phyloP scores from a whole-genome alignment of 2,329 filamentous ascomycete genomes.

The Cercospora sesami region DNA sequence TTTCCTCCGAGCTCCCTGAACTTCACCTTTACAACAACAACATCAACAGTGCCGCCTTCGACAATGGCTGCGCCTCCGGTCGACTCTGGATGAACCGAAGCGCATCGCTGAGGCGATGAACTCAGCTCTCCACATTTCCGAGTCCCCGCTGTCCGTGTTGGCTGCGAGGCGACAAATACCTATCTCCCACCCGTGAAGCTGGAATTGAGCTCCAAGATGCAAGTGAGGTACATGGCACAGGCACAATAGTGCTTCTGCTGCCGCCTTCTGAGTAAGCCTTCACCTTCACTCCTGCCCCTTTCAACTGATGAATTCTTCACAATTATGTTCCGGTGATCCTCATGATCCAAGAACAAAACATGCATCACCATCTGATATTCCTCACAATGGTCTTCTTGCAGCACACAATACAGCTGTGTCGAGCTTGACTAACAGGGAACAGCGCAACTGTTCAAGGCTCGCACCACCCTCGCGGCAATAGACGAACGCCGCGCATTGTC shows the following conservation, averaged over 20 bases:
- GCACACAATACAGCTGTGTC: neutral
- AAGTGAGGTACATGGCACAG: neutral
- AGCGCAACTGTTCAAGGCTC: neutral
- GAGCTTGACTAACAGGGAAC: neutral
- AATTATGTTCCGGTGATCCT: conserved; percentile 40
- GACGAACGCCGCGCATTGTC: neutral
- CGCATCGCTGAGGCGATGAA: neutral
- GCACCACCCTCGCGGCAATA: neutral
- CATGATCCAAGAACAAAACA: conserved; percentile 44
- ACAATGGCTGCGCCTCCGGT: neutral
- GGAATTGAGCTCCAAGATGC: neutral
- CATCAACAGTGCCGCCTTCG: neutral
- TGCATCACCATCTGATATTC: conserved; percentile 45
- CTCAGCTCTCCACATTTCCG: neutral
- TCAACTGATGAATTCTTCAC: conserved; percentile 37
- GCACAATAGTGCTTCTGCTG: neutral
- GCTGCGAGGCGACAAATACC: neutral
- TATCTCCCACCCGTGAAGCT: neutral
- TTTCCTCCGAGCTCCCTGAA: conserved; percentile 10
- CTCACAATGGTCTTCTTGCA: conserved; percentile 11
- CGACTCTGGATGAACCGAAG: neutral
- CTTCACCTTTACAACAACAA: conserved; percentile 13
- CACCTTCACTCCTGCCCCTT: neutral
- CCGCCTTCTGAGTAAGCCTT: conserved; percentile 19
- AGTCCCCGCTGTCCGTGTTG: neutral